Conservation (phyloP, 2,329 filamentous ascomycete species). For the Pseudogymnoascus sp. region DNA sequence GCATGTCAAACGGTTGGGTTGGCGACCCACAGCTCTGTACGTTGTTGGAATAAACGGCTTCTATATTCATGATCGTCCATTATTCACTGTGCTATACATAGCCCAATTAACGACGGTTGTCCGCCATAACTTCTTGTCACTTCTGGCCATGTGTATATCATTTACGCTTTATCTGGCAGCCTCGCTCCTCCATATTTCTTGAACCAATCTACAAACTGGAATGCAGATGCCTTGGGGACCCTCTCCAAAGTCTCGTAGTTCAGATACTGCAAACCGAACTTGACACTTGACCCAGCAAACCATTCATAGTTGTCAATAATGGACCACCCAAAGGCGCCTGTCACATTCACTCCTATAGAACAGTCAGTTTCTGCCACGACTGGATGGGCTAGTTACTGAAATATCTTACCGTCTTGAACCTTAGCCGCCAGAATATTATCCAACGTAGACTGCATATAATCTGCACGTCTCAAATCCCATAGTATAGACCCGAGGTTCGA, state of each 20-base stretch:
- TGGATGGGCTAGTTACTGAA: neutral
- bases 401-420: conserved; percentile 28
- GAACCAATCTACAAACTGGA: conserved; percentile 40
- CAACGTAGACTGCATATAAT: conserved; percentile 38
- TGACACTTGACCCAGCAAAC: conserved; percentile 29
- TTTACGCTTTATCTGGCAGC: neutral
- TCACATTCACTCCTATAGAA: conserved; percentile 32
- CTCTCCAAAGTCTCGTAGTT: conserved; percentile 37
- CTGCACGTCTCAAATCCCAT: conserved; percentile 37
- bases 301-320: conserved; percentile 40
- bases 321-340: conserved; percentile 37
- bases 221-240: conserved; percentile 38
- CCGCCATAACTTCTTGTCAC: neutral
- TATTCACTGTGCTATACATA: neutral
- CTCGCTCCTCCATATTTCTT: conserved; percentile 20
- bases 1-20: neutral
- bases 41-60: neutral
- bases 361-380: neutral
- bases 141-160: neutral
- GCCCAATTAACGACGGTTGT: neutral
- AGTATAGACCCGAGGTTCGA: conserved; percentile 28
- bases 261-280: conserved; percentile 39
- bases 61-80: neutral
- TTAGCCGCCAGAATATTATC: conserved; percentile 36
- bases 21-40: neutral